These are phyloP conservation scores for Lactarius vividus DNA, from an alignment of 768 basidiomycete species.

Conservation along the genomic window DNA sequence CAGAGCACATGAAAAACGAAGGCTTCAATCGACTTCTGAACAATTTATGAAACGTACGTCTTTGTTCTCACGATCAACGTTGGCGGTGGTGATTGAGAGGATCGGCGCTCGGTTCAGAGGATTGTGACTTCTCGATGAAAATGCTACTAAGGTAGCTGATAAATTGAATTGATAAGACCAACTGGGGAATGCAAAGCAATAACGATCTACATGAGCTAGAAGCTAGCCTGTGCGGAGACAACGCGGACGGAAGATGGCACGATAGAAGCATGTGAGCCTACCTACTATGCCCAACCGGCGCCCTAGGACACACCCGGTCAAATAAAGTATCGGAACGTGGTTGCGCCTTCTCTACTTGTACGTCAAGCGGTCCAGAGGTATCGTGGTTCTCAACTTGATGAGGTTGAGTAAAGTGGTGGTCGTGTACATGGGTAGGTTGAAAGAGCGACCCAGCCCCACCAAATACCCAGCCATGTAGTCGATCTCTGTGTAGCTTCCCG, in stretches of 20 bases:
- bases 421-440: conserved; percentile 56
- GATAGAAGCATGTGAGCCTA: not conserved
- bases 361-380: conserved; percentile 51
- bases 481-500: conserved; percentile 68
- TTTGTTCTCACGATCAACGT: not conserved
- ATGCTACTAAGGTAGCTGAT: not conserved
- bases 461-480: conserved; percentile 84
- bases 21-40: too few species aligned
- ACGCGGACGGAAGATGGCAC: not conserved
- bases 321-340: not conserved
- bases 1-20: too few species aligned
- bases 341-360: conserved; percentile 12
- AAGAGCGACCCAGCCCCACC: conserved; percentile 53
- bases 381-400: conserved; percentile 53
- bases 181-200: not conserved
- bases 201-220: not conserved
- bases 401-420: conserved; percentile 55
- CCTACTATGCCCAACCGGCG: not conserved
- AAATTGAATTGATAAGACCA: not conserved
- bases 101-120: not conserved
- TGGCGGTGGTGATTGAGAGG: not conserved
- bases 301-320: not conserved
- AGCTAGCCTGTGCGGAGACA: not conserved
- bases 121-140: not conserved
- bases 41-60: too few species aligned